Conservation (phyloP, 2,329 filamentous ascomycete genomes). For the Coniosporium tulheliwenetii region DNA sequence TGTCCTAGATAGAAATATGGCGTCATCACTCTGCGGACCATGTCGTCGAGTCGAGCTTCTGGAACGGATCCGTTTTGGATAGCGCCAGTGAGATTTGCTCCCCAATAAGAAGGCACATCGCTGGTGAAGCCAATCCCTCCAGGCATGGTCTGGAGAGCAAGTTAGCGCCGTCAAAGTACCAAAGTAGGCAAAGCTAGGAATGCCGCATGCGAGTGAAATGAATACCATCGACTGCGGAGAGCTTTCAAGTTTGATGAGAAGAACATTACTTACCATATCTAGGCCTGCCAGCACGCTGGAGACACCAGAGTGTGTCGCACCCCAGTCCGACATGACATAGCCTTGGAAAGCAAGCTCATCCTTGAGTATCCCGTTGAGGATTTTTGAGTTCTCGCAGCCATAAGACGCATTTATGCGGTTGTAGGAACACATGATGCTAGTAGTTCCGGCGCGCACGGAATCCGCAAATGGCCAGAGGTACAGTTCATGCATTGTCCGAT, state of each 20-base stretch:
- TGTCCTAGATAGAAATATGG: slow-evolving; percentile 29
- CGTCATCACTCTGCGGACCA: slow-evolving; percentile 29
- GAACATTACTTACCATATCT: slow-evolving; percentile 19
- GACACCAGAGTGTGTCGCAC: slow-evolving; percentile 27
- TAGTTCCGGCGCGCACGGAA: slow-evolving; percentile 39
- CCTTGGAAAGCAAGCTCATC: slow-evolving; percentile 34
- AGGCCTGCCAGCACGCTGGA: slow-evolving; percentile 30
- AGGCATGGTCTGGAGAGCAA: slow-evolving; percentile 16
- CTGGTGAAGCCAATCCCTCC: slow-evolving; percentile 12
- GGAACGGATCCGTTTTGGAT: slow-evolving; percentile 25
- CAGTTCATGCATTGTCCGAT: slow-evolving; percentile 48
- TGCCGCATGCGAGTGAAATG: not conserved
- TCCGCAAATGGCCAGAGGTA: slow-evolving; percentile 51
- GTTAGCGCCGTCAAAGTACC: no score
- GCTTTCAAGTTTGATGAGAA: no score
- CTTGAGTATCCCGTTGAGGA: slow-evolving; percentile 34
- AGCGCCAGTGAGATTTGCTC: slow-evolving; percentile 19
- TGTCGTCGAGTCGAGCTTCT: slow-evolving; percentile 27
- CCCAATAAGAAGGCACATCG: slow-evolving; percentile 14
- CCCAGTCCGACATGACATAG: slow-evolving; percentile 29
- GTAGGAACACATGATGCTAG: slow-evolving; percentile 44
- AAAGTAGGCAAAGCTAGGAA: no score
- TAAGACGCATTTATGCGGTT: slow-evolving; percentile 18
- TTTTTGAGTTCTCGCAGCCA: slow-evolving; percentile 16
- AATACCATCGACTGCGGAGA: slow-evolving; percentile 46